Percentiles rank a stretch among this genome's conserved stretches.
Evolutionary conservation across 768 basidiomycete species (phyloP).

Genomic region (Termitomyces titanicus): DNA sequence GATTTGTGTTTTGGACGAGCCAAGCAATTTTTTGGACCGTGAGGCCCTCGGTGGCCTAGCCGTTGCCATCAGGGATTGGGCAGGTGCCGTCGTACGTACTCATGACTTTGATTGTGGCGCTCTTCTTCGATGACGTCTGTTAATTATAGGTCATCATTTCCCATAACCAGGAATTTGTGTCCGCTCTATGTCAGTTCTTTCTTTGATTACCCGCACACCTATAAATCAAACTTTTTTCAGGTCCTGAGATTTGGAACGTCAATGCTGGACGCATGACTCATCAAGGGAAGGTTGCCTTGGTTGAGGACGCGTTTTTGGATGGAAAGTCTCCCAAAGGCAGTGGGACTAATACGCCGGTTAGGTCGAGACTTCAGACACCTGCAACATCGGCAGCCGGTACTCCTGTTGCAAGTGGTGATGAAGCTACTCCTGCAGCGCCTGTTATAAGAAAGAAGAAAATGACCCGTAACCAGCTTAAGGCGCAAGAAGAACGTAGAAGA

Average conservation of each 20-base stretch:
- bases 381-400: conserved; percentile 68
- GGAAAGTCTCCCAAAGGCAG: conserved; percentile 68
- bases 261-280: conserved; percentile 81
- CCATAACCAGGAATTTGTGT: conserved; percentile 88
- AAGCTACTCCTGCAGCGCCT: conserved; percentile 41
- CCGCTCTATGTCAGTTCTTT: conserved; percentile 64
- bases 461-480: conserved; percentile 89
- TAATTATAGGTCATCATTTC: conserved; percentile 81
- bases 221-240: conserved; percentile 30
- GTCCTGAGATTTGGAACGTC: conserved; percentile 94
- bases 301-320: conserved; percentile 82
- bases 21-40: conserved; percentile 96
- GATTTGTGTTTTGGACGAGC: conserved; percentile 83
- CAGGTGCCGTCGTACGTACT: conserved; percentile 74
- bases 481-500: conserved; percentile 80
- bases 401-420: conserved; percentile 75
- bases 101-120: conserved; percentile 6
- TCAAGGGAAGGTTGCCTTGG: conserved; percentile 81
- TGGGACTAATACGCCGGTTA: conserved; percentile 64
- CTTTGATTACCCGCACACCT: conserved; percentile 5
- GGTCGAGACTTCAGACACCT: conserved; percentile 70
- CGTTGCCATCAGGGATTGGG: conserved; percentile 93
- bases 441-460: conserved; percentile 74
- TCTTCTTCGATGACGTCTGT: not conserved
- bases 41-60: conserved; percentile 94